Evolutionary conservation across 164 flowering plant genomes (phyloP), one percentile per base, ranked within the genome.

Genomic region (Amborella trichopoda): DNA sequence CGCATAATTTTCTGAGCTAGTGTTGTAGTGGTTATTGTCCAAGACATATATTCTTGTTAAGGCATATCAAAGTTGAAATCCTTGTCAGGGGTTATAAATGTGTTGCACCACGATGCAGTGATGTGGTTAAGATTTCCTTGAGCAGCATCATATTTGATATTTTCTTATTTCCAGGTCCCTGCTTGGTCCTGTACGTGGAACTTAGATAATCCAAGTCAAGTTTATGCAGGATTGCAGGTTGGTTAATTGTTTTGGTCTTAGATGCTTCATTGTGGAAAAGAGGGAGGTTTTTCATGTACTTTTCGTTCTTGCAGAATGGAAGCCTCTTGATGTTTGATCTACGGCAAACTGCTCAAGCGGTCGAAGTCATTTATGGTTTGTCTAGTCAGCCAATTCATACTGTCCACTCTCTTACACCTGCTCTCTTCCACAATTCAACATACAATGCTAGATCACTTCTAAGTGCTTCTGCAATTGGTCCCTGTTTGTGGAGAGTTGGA

Each of bases 141-240:
- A 9, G 9, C 34, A 8, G 34, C 19, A 25, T 33, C 23, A 8
- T 21, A 23, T 39, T 19, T 26, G 34, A 21, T 17, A 12, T 37
- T 13, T 26, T 56, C 10, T 45, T 37, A 37, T 14, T 56, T 61
- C 32, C 68, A 87, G 98, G 80, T 51, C 40, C 68, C 94, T 61
- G 90, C 94, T 55, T 91, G 96, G 96, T 81, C 99, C 44, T 87
- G 99, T 55, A 73, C 96, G 28, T 91, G 99, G 96, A 94, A 87
- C 68, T 38, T 63, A 48, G 66, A 68, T 51, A 40, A 49, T 59
- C 57, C 93, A 17, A 66, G 82, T 67, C 63, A 80, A 53, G 26
- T 75, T 17, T 84, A 84, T 62, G 77, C 90, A 42, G 99, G 99
- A 33, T 64, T 87, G 51, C 94, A 82, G 99, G 99, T 87, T 20